Evolutionary conservation across 495 filamentous ascomycete species (phyloP), one percentile per base, ranked within the genome.

Genomic region (Neurospora tetraspora): DNA sequence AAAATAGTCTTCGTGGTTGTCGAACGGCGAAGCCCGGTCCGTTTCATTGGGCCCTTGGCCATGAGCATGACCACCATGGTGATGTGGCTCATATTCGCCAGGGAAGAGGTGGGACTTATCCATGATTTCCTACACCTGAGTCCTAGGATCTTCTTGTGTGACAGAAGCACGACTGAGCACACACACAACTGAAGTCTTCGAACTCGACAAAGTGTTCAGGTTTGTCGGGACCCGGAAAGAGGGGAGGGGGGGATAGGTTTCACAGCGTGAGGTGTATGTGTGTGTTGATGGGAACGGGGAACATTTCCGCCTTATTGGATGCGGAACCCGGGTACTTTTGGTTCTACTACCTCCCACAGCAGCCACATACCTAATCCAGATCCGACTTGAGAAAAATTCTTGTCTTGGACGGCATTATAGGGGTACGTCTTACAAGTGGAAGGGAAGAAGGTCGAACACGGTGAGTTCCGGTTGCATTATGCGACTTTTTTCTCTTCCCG

Each of bases 41-140:
- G 53, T 34, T 53, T 4, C 5, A 12, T 61, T 34, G 5, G 53
- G 45, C 20, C 10, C 45, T 7, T 59, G 47, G 20, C 23, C 47
- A 14, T 73, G 72, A 37, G 38, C 45, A 6, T n/a, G 9, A 18
- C 69, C 73, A 6, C 20, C 31, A 5, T 65, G 39, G 14, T 31
- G 27, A 12, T 71, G 70, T 16, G 36, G 16, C 6, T 77, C 72
- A 20, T 31, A 36, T 36, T 68, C 72, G n/a, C 27, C 74, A 18
- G 78, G 76, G 40, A 40, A 71, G 10, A 78, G 76, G 70, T 76
- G 78, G 11, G 43, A 76, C n/a, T 73, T 75, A 69, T 78, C 77
- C 78, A 79, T 79, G 36, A 18, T 34, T 34, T 34, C 23, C 27
- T 34, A 61, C 27, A 20, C 18, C 27, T 27, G 27, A 34, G 53